A percentile compares a stretch with the other conserved stretches of the same genome.
These are phyloP conservation scores for Umbilicus rupestris DNA, from an alignment of 164 flowering plant genomes.

Conservation along the genomic window DNA sequence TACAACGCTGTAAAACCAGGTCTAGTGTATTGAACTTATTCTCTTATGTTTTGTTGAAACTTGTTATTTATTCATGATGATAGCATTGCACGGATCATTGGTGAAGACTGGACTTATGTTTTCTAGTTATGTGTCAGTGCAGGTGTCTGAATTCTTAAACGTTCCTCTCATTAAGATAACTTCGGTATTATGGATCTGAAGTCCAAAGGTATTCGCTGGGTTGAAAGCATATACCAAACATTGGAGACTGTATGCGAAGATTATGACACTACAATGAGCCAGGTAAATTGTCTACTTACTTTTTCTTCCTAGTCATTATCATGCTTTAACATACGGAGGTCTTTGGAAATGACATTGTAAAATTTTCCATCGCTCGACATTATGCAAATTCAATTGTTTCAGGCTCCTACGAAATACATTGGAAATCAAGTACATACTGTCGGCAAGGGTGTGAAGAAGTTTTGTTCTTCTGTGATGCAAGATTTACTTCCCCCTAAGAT, in stretches of 20 bases:
- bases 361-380: background rate
- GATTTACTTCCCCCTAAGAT: background rate
- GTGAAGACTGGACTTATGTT: background rate
- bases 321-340: background rate
- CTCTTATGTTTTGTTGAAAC: background rate
- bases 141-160: background rate
- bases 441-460: background rate
- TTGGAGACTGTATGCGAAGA: constrained; percentile 1
- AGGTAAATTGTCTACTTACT: background rate
- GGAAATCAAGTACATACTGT: background rate
- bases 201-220: background rate
- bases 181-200: background rate
- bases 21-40: background rate
- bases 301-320: background rate
- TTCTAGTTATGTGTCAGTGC: background rate
- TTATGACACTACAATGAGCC: background rate
- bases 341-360: too few relatives aligned
- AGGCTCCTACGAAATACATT: background rate
- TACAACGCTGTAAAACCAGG: background rate
- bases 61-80: background rate
- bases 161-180: too few relatives aligned
- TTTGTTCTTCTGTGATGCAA: background rate
- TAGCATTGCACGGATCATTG: background rate
- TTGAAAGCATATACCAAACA: background rate
- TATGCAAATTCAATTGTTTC: background rate